Evolutionary conservation across 2,329 filamentous ascomycete species (phyloP), one percentile per base, ranked within the genome.

Genomic region (Leptographium lundbergii): DNA sequence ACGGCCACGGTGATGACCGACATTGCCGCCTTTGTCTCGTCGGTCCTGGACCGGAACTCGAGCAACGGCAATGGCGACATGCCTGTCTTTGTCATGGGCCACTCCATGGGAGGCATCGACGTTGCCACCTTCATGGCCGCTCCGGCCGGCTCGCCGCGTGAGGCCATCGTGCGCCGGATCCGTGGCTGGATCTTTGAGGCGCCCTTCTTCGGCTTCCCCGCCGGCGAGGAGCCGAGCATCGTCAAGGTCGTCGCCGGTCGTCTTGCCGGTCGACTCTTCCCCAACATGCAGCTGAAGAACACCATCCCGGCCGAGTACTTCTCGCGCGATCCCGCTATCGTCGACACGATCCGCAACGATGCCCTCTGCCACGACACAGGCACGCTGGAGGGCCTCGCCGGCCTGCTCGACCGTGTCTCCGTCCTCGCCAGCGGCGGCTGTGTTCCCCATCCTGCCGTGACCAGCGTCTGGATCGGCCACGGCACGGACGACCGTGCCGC

Each of bases 101-200:
- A 96, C 72, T 91, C 86, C 25, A 96, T 96, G 89, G 91, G 91
- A 64, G 91, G 91, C 61, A 89, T 84, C 27, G 81, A 95, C 71
- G 81, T 85, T 6, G 74, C 95, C 10, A 84, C 81, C 51, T 70
- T 86, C 25, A 78, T 79, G 27, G 77, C 74, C 59, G 74, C 78
- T 58, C 69, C 76, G 0, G 61, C 70, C 59, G 63, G 60, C 36
- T 58, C 59, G 14, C 34, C 48, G 29, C 79, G 83, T 68, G 72
- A 73, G 51, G 78, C 47, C 52, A 50, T 89, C 14, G 77, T 82
- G 50, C 69, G 73, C 42, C 75, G 79, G 60, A 79, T 95, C 54
- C 78, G 84, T 53, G 91, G 91, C 25, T 89, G 87, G 76, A 68
- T 95, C 42, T 76, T 88, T 17, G 87, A 91, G 71, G 77, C 81